A percentile compares a stretch with the other conserved stretches of the same genome.
Conservation (phyloP, 2,329 filamentous ascomycete species). For the Dendryphion nanum region DNA sequence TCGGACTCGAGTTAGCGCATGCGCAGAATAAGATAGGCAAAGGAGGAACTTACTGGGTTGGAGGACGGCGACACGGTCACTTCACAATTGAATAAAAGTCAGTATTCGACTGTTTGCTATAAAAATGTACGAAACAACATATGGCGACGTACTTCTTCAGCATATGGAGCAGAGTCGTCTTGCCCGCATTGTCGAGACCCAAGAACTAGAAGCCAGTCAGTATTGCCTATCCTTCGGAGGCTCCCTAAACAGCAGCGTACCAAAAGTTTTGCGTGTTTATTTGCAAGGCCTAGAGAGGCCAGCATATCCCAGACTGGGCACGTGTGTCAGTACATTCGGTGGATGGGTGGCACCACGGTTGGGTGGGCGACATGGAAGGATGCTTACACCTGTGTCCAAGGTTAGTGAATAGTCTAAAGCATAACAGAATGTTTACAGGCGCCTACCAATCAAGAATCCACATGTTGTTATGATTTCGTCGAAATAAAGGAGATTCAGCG, state of each 20-base stretch:
- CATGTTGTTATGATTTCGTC: too few relatives aligned
- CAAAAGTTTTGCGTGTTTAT: conserved; percentile 70
- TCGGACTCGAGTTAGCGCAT: background rate
- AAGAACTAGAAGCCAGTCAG: conserved; percentile 56
- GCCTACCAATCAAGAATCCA: background rate
- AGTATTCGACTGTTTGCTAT: conserved; percentile 54
- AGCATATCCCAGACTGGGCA: conserved; percentile 79
- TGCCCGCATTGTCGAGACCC: conserved; percentile 90
- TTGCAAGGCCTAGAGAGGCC: conserved; percentile 77
- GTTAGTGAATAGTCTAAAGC: too few relatives aligned
- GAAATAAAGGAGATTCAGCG: too few relatives aligned
- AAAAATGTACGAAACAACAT: background rate
- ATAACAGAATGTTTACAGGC: too few relatives aligned
- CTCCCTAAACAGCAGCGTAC: too few relatives aligned
- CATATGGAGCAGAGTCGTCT: conserved; percentile 93
- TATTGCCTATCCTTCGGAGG: too few relatives aligned
- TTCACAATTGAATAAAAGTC: conserved; percentile 34
- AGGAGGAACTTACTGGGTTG: conserved; percentile 51
- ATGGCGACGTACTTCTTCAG: conserved; percentile 59
- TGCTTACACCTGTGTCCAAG: too few relatives aligned
- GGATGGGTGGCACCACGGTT: too few relatives aligned
- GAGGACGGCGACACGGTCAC: conserved; percentile 72
- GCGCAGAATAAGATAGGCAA: too few relatives aligned
- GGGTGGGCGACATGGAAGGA: too few relatives aligned
- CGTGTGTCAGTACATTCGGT: conserved; percentile 8